Evolutionary conservation across 108 stramenopile species (phyloP).

Genomic region (Pseudonitzschia multistriata): DNA sequence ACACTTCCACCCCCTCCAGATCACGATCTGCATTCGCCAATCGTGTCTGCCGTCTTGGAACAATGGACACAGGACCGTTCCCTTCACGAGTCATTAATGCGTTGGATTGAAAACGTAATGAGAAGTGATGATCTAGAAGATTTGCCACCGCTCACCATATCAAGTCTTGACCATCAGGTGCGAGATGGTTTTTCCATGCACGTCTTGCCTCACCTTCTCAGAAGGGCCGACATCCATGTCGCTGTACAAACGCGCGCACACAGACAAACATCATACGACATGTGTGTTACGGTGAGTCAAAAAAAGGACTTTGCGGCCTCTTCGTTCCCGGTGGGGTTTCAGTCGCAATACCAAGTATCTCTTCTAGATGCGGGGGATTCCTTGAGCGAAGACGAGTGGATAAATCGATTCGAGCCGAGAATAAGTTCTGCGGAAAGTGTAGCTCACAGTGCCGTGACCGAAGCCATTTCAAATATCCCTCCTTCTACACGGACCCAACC

Average conservation of each 20-base stretch:
- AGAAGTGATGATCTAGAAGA: conserved; percentile 48
- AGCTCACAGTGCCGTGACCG: conserved; percentile 42
- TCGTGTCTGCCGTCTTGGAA: conserved; percentile 62
- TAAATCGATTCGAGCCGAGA: conserved; percentile 10
- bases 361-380: conserved; percentile 20
- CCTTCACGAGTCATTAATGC: conserved; percentile 60
- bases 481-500: not conserved
- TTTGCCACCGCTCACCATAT: conserved; percentile 73
- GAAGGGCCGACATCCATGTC: conserved; percentile 74
- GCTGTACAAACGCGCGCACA: conserved; percentile 72
- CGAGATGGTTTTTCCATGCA: conserved; percentile 85
- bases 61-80: conserved; percentile 66
- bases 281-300: conserved; percentile 64
- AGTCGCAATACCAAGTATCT: conserved; percentile 4
- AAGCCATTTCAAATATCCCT: conserved; percentile 27
- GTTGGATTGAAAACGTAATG: conserved; percentile 74
- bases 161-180: conserved; percentile 74
- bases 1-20: conserved; percentile 82
- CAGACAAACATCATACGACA: conserved; percentile 71
- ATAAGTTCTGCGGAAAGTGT: conserved; percentile 26
- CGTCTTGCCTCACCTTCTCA: conserved; percentile 69
- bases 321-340: not conserved
- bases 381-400: conserved; percentile 24
- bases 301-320: conserved; percentile 6
- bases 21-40: conserved; percentile 76